phyloP scores from a whole-genome alignment of 2,329 filamentous ascomycete genomes.

The Diaporthe citrichinensis region DNA sequence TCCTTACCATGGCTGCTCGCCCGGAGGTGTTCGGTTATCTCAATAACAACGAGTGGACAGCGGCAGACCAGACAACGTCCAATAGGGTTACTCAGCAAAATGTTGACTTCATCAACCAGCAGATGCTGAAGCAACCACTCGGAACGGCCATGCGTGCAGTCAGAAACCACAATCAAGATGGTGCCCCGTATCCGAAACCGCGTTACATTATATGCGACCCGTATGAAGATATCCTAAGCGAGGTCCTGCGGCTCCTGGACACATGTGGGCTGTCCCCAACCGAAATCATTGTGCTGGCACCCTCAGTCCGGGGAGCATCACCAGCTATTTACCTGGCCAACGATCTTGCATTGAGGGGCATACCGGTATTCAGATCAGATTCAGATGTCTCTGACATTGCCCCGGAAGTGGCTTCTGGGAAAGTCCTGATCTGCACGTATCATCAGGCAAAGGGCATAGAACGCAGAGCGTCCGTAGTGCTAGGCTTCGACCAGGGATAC shows the following conservation, averaged over 20 bases:
- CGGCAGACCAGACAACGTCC: constrained; percentile 36
- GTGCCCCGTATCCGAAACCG: constrained; percentile 20
- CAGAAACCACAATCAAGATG: constrained; percentile 25
- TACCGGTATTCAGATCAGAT: constrained; percentile 40
- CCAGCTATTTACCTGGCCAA: constrained; percentile 35
- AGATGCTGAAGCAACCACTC: constrained; percentile 38
- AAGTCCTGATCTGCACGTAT: constrained; percentile 40
- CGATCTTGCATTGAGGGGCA: constrained; percentile 25
- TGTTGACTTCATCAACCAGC: constrained; percentile 40
- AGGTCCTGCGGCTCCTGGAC: constrained; percentile 30
- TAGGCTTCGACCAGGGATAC: constrained; percentile 37
- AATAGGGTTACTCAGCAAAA: constrained; percentile 39
- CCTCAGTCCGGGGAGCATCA: constrained; percentile 34
- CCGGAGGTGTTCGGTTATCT: constrained; percentile 39
- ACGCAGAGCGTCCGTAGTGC: constrained; percentile 37
- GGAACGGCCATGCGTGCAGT: constrained; percentile 38
- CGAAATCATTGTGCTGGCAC: constrained; percentile 39
- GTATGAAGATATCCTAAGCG: constrained; percentile 31
- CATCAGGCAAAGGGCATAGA: constrained; percentile 41
- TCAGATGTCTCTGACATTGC: constrained; percentile 39
- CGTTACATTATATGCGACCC: constrained; percentile 39
- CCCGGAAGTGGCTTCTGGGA: constrained; percentile 36
- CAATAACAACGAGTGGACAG: constrained; percentile 32
- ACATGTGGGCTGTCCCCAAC: constrained; percentile 11
- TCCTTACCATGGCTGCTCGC: constrained; percentile 36